Base-by-base conservation (phyloP, 768 basidiomycete genomes). In the Pisolithus microcarpus region DNA sequence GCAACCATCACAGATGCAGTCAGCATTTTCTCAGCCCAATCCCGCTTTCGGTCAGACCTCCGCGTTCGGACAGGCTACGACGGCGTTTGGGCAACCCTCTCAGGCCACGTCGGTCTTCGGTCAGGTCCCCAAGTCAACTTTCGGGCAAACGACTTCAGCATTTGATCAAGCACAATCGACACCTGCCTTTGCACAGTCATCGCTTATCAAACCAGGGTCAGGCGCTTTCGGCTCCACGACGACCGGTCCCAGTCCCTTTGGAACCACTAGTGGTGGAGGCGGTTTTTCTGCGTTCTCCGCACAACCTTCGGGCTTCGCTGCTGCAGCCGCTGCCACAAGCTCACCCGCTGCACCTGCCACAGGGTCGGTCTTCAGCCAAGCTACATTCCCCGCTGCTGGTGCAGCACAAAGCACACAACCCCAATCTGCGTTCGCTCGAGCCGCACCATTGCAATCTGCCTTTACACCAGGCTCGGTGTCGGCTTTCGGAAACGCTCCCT, bases 241-340 rank as follows among this genome's bases (percentile, higher is more conserved):
- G 9, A 62, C 68, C 13, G 57, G 70, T 10, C 58, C 61, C 36
- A 61, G 68, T 43, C 66, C 68, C 0, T 67, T 73, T 40, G 73
- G 66, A 1, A 51, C 5, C 26, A 38, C 63, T 1, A 26, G 23
- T 26, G 62, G 63, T 15, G 69, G 74, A 2, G 70, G 75, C 15
- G 76, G 69, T 4, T 81, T 79, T 53, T 74, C 77, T 30, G 73
- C 77, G 4, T 82, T 82, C 58, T 68, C 76, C n/a, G 67, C 70
- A 4, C 70, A 75, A 40, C 70, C 75, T 0, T 63, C 78, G 16
- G 60, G 73, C 18, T 80, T 82, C 57, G 66, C 57, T 1, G 51
- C 59, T 7, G 28, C 26, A 5, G 26, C 26, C 7, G 26, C 26
- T 26, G 26, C 26, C 26, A 26, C 26, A 26, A 26, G 26, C 26